Evolutionary conservation across 2,329 filamentous ascomycete species (phyloP).

Genomic region (Fusarium dimerum): DNA sequence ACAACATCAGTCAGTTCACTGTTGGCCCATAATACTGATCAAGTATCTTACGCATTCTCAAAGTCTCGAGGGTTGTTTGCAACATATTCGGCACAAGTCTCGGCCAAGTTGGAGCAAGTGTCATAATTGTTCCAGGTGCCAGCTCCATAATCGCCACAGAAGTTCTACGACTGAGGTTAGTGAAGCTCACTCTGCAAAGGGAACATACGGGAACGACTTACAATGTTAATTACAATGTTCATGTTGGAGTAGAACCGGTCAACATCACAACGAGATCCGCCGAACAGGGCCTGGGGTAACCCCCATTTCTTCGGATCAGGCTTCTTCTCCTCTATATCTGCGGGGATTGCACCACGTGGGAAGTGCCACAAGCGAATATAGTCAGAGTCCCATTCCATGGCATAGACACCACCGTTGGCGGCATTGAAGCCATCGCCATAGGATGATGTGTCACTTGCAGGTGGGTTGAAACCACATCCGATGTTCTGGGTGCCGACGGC

Average conservation of each 20-base stretch:
- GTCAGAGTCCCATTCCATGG: slow-evolving; percentile 67
- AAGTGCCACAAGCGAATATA: slow-evolving; percentile 79
- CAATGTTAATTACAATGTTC: slow-evolving; percentile 72
- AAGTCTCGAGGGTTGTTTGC: slow-evolving; percentile 47
- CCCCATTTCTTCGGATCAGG: slow-evolving; percentile 71
- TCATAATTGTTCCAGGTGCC: slow-evolving; percentile 43
- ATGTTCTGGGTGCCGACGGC: slow-evolving; percentile 39
- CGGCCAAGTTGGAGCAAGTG: slow-evolving; percentile 41
- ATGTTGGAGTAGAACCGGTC: slow-evolving; percentile 65
- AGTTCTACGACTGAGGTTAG: slow-evolving; percentile 47
- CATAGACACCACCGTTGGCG: slow-evolving; percentile 67
- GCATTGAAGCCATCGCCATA: slow-evolving; percentile 69
- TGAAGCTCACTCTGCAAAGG: background rate
- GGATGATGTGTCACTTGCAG: slow-evolving; percentile 42
- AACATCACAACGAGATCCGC: slow-evolving; percentile 64
- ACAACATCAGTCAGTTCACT: background rate
- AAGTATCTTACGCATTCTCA: slow-evolving; percentile 34
- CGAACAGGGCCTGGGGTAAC: slow-evolving; percentile 68
- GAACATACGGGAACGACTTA: slow-evolving; percentile 23
- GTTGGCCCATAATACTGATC: background rate
- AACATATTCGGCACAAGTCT: slow-evolving; percentile 49
- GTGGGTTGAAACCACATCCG: slow-evolving; percentile 47
- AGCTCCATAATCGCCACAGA: slow-evolving; percentile 76
- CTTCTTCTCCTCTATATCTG: slow-evolving; percentile 58
- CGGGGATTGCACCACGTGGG: slow-evolving; percentile 62